A percentile compares a stretch with the other conserved stretches of the same genome.
Conservation (phyloP, 2,329 filamentous ascomycete species). For the Talaromyces sp. region DNA sequence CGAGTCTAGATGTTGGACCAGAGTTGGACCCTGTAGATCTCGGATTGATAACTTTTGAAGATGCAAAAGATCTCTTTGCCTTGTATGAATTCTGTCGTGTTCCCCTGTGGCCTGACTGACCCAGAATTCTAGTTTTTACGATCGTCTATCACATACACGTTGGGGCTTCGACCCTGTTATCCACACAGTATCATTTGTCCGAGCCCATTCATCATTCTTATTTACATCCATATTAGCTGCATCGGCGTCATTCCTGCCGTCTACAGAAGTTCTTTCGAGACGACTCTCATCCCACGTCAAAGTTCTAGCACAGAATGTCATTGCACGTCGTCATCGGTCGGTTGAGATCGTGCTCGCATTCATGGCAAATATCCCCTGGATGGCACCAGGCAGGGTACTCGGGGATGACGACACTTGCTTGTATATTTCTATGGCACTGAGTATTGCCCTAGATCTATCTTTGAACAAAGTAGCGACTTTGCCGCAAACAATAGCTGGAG, state of each 20-base stretch:
- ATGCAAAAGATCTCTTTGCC: slow-evolving; percentile 61
- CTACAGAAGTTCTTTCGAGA: slow-evolving; percentile 61
- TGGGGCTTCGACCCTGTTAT: slow-evolving; percentile 69
- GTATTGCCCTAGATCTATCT: slow-evolving; percentile 65
- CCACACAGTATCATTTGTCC: slow-evolving; percentile 64
- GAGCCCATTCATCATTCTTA: slow-evolving; percentile 65
- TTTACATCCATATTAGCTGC: slow-evolving; percentile 69
- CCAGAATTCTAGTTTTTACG: slow-evolving; percentile 55
- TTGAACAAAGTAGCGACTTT: slow-evolving; percentile 67
- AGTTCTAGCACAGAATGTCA: slow-evolving; percentile 60
- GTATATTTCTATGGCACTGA: slow-evolving; percentile 67
- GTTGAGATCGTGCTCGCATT: slow-evolving; percentile 72
- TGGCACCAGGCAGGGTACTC: slow-evolving; percentile 48
- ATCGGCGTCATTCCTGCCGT: slow-evolving; percentile 64
- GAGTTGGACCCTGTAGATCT: slow-evolving; percentile 68
- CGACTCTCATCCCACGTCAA: slow-evolving; percentile 63
- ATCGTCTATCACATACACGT: slow-evolving; percentile 67
- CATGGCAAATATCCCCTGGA: slow-evolving; percentile 74
- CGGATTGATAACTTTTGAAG: slow-evolving; percentile 63
- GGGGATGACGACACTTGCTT: slow-evolving; percentile 68
- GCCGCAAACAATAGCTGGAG: slow-evolving; percentile 46
- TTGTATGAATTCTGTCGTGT: slow-evolving; percentile 50
- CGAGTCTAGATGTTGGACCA: slow-evolving; percentile 60
- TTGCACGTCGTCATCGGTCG: slow-evolving; percentile 61
- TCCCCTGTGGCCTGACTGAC: not conserved